phyloP scores from a whole-genome alignment of 192 early-diverging fungal species.

The Thamnidium elegans region DNA sequence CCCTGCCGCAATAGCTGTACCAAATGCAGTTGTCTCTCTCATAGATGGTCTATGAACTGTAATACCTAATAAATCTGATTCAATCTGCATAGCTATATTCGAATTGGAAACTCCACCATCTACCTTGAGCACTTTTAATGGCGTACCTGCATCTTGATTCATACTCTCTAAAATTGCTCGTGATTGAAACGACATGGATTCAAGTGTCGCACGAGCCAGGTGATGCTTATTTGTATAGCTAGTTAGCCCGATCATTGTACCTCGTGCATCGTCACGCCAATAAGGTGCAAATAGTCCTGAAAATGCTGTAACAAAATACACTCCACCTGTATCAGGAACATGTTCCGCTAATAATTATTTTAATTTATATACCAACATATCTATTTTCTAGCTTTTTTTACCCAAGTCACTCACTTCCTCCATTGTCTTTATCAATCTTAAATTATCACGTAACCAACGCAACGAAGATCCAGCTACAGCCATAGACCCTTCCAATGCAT shows the following conservation, averaged over 20 bases:
- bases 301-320: constrained; percentile 96
- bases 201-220: constrained; percentile 83
- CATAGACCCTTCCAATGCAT: constrained; percentile 91
- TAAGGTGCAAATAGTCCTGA: constrained; percentile 93
- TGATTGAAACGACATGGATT: constrained; percentile 88
- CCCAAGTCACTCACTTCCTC: constrained; percentile 70
- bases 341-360: constrained; percentile 39
- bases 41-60: constrained; percentile 78
- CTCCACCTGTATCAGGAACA: constrained; percentile 75
- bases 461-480: constrained; percentile 89
- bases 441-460: constrained; percentile 87
- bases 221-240: constrained; percentile 88
- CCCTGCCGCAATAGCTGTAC: constrained; percentile 88
- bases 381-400: background rate
- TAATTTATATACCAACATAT: background rate
- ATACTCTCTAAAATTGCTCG: constrained; percentile 85
- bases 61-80: constrained; percentile 80
- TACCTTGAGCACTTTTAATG: constrained; percentile 72
- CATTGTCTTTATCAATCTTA: constrained; percentile 71
- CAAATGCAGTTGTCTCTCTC: constrained; percentile 89
- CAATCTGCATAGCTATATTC: constrained; percentile 85
- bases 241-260: constrained; percentile 83
- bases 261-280: constrained; percentile 91
- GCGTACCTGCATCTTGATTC: constrained; percentile 68
- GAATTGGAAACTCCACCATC: constrained; percentile 92